Base-by-base conservation (phyloP, 2,329 filamentous ascomycete genomes). In the Exophiala calicioides region DNA sequence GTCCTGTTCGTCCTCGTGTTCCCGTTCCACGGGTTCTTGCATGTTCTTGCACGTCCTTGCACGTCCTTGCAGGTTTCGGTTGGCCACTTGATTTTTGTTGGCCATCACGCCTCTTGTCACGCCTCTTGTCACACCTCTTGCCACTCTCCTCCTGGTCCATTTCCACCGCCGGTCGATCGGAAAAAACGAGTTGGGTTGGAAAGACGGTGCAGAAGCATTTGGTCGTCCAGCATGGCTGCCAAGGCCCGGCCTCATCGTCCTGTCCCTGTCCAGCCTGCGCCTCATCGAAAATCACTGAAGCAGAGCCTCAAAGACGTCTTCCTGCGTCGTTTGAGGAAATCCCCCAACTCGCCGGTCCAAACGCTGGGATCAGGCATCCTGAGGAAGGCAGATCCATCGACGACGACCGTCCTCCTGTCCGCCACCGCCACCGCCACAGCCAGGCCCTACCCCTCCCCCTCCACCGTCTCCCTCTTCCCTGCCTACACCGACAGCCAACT, bases 231-330 rank as follows among this genome's bases (percentile, higher is more conserved):
- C 21, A 55, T 55, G 52, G 27, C 48, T 24, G 40, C 41, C 37
- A 51, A 55, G 45, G 38, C 44, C 18, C 44, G 35, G 29, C 52
- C 37, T 24, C 5, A 24, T n/a, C 12, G 8, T 8, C 39, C 41
- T 16, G 33, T 31, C 8, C 42, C 19, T 8, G 18, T 24, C 9
- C 23, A 19, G 12, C 20, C 47, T 12, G 19, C 26, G 30, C 38
- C 38, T 15, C 47, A 36, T 32, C 52, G 55, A 39, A 53, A 43
- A 35, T 52, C 55, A 24, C 46, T 58, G 6, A 55, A 44, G 35
- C 55, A 57, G 37, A 51, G 43, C 30, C 55, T 59, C 35, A 57
- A 52, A 39, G 55, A 59, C 23, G 41, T 57, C 35, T 56, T 59
- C 38, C 39, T 45, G 29, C 46, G 50, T 21, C 49, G 44, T 20